Base-by-base conservation (phyloP, 192 early-diverging fungal genomes). In the Kappamyces sp. region DNA sequence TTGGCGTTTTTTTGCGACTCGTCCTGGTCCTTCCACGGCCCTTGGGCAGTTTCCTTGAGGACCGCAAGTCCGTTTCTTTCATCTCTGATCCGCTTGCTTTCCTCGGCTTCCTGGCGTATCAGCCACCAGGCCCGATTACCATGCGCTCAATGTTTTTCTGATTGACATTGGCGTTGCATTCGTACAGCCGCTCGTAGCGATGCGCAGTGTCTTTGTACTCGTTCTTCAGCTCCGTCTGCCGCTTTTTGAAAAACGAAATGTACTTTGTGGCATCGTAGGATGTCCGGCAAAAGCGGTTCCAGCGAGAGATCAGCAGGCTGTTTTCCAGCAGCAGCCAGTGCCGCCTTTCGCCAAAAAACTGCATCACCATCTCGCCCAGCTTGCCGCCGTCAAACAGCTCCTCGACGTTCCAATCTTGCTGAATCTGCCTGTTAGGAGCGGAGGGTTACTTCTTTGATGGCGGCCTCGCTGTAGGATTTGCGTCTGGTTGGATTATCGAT, bases 281-380 rank as follows among this genome's bases (percentile, higher is more conserved):
- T 1, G 59, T 72, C 39, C 51, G 62, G 74, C 79, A 77, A 58
- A 81, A 81, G 23, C 79, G 49, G 40, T 55, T 53, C 79, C 79
- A 81, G 51, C 79, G 55, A 5, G 74, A 76, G 1, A 81, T 39
- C 9, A 81, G 57, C 6, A 81, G 53, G 10, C 63, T 40, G 36
- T 73, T 78, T 53, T 75, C 52, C 47, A 71, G 61, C 2, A 77
- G 32, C 1, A 67, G 12, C n/a, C 58, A 35, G 37, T 61, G 37
- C 8, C 59, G 42, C 51, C 69, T 75, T 15, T 66, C 49, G 36
- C 64, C 57, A 53, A 63, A 77, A 51, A 77, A 81, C 5, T 62
- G 54, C 12, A 63, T 32, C 23, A 81, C 49, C 13, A 62, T 69
- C 2, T 9, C 3, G 23, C 68, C 39, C 13, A 77, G 49, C 6